phyloP scores from a whole-genome alignment of 2,329 filamentous ascomycete species.

The Botrytis paeoniae region DNA sequence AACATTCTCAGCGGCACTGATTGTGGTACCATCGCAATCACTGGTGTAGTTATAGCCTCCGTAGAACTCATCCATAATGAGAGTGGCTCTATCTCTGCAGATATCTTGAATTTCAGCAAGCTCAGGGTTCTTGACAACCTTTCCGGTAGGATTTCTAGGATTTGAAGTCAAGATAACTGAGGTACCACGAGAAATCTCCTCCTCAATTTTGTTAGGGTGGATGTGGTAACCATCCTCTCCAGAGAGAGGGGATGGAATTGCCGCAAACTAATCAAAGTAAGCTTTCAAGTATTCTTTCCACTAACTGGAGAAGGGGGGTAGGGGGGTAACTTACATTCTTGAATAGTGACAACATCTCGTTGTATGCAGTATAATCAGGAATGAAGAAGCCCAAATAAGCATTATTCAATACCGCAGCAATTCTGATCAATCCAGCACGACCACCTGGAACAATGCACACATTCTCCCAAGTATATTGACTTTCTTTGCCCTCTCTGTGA shows the following conservation, averaged over 20 bases:
- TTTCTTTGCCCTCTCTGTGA: slow-evolving; percentile 81
- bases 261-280: slow-evolving; percentile 61
- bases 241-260: slow-evolving; percentile 79
- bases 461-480: slow-evolving; percentile 95
- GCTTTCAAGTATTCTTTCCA: not conserved
- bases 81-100: slow-evolving; percentile 82
- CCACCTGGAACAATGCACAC: slow-evolving; percentile 95
- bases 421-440: slow-evolving; percentile 86
- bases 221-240: slow-evolving; percentile 90
- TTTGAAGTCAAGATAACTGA: slow-evolving; percentile 92
- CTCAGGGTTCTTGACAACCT: slow-evolving; percentile 80
- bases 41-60: slow-evolving; percentile 93
- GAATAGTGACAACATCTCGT: slow-evolving; percentile 94
- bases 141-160: slow-evolving; percentile 89
- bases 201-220: slow-evolving; percentile 86
- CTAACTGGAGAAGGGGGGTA: not conserved
- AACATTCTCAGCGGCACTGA: slow-evolving; percentile 86
- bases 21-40: slow-evolving; percentile 84
- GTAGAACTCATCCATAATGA: slow-evolving; percentile 98
- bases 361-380: slow-evolving; percentile 94
- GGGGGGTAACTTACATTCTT: slow-evolving; percentile 62
- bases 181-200: slow-evolving; percentile 82
- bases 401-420: slow-evolving; percentile 90
- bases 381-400: slow-evolving; percentile 93
- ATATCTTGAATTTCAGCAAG: slow-evolving; percentile 89